Conservation (phyloP, 345 rosid genomes). For the Eucalyptus microcorys region DNA sequence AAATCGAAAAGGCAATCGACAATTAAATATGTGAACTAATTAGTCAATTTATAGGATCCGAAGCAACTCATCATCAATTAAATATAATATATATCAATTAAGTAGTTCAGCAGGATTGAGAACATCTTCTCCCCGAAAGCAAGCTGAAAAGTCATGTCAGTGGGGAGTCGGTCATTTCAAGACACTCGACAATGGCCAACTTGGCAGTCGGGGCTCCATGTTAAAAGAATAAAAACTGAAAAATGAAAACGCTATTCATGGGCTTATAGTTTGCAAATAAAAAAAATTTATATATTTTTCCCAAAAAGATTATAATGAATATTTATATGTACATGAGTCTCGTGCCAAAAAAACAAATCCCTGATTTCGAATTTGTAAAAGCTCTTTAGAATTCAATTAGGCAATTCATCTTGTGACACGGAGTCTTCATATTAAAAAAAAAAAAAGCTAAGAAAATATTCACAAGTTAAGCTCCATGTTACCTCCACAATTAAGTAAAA, state of each 20-base stretch:
- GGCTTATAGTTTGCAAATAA: not conserved
- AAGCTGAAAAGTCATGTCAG: not conserved
- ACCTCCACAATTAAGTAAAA: not conserved
- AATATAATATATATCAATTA: not conserved
- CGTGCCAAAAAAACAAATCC: not conserved
- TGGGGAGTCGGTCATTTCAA: too few relatives aligned
- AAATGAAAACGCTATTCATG: not conserved
- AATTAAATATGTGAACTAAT: not conserved
- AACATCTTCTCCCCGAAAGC: not conserved
- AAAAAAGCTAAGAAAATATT: too few relatives aligned
- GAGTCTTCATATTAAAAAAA: not conserved
- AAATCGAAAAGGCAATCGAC: not conserved
- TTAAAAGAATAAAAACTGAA: not conserved
- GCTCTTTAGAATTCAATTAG: too few relatives aligned
- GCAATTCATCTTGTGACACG: too few relatives aligned
- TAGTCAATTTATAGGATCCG: not conserved
- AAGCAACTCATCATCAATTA: not conserved
- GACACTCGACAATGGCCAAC: not conserved
- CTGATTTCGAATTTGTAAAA: too few relatives aligned
- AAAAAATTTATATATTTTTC: too few relatives aligned
- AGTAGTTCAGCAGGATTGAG: not conserved
- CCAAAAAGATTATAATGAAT: too few relatives aligned
- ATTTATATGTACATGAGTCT: not conserved
- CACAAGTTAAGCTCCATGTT: not conserved
- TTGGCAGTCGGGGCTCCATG: not conserved